phyloP scores from a whole-genome alignment of 768 basidiomycete genomes.

The Phanerodontia chrysosporium region DNA sequence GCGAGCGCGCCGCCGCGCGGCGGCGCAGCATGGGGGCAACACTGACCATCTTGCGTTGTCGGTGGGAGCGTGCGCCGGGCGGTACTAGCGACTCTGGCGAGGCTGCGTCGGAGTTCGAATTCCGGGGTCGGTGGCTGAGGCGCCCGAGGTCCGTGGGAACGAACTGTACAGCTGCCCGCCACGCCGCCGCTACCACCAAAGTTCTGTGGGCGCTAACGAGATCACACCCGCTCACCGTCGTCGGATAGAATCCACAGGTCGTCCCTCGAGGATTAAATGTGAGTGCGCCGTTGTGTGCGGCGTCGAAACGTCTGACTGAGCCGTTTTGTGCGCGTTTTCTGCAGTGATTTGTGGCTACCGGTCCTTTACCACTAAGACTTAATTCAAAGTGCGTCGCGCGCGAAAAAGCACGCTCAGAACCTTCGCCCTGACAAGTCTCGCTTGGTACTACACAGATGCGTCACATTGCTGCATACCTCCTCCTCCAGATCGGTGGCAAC shows the following conservation, averaged over 20 bases:
- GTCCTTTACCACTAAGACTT: slow-evolving; percentile 29
- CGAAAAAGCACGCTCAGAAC: background rate
- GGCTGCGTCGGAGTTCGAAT: slow-evolving; percentile 17
- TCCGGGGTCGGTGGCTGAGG: slow-evolving; percentile 24
- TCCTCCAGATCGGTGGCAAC: slow-evolving; percentile 94
- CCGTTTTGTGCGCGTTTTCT: background rate
- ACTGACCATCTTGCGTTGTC: slow-evolving; percentile 29
- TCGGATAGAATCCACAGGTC: slow-evolving; percentile 94
- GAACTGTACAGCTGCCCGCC: slow-evolving; percentile 51
- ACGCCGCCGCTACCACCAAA: slow-evolving; percentile 13
- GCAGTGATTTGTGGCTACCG: slow-evolving; percentile 93
- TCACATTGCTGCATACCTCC: slow-evolving; percentile 93
- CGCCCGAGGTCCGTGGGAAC: slow-evolving; percentile 44
- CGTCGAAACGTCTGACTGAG: background rate
- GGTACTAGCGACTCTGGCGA: slow-evolving; percentile 8
- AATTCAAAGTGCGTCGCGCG: slow-evolving; percentile 44
- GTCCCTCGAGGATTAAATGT: slow-evolving; percentile 91
- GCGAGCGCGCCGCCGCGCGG: background rate
- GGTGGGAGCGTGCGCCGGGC: slow-evolving; percentile 14
- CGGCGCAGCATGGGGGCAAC: slow-evolving; percentile 1
- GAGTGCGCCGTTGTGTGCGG: slow-evolving; percentile 9
- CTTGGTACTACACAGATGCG: slow-evolving; percentile 69
- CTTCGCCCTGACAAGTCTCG: background rate
- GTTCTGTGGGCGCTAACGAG: slow-evolving; percentile 9
- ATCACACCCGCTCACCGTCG: slow-evolving; percentile 30